Conservation (phyloP, 257 asterid genomes). For the Ballota nigra region DNA sequence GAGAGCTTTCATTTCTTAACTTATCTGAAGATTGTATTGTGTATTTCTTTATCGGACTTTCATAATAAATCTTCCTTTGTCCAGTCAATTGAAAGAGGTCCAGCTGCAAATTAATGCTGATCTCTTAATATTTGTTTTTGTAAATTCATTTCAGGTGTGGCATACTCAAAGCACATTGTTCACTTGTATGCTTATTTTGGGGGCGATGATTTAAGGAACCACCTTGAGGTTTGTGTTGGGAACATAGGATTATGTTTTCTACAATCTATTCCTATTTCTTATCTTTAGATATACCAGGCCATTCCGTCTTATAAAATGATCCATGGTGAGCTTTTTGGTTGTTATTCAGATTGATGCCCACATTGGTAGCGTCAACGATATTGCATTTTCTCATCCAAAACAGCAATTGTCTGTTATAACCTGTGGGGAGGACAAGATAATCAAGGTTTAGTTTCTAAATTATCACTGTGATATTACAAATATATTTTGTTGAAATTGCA, state of each 20-base stretch:
- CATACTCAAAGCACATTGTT: constrained; percentile 74
- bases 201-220: constrained; percentile 46
- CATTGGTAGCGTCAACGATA: constrained; percentile 54
- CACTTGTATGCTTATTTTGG: constrained; percentile 51
- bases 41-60: background rate
- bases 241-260: background rate
- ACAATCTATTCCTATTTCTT: background rate
- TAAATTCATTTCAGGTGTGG: constrained; percentile 50
- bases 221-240: constrained; percentile 51
- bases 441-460: constrained; percentile 45
- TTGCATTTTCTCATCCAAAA: constrained; percentile 57
- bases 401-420: constrained; percentile 52
- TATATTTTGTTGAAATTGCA: background rate
- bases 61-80: constrained; percentile 4
- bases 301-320: background rate
- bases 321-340: constrained; percentile 7
- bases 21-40: background rate
- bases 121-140: constrained; percentile 13
- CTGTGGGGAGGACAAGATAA: constrained; percentile 70
- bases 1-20: background rate
- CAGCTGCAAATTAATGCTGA: background rate
- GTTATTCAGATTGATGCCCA: constrained; percentile 66
- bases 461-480: background rate
- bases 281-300: background rate
- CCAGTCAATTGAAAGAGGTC: background rate